Evolutionary conservation across 129 eudicot species (phyloP).

Genomic region (Chrysanthemum lavandulifolium): DNA sequence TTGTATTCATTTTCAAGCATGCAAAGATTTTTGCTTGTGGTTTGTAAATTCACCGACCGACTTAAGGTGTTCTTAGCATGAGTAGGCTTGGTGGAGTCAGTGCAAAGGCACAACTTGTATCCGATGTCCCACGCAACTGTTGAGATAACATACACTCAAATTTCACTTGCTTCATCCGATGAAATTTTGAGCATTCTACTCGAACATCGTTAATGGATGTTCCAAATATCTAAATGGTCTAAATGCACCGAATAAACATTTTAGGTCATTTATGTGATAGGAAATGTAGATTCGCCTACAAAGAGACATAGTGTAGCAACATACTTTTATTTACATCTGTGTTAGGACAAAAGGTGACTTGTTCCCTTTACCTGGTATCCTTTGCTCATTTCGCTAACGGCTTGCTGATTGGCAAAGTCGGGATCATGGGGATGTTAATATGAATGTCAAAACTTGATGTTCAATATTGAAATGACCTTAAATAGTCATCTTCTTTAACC

Average conservation of each 20-base stretch:
- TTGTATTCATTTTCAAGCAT: background rate
- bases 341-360: too few species aligned
- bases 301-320: background rate
- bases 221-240: background rate
- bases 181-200: background rate
- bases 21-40: background rate
- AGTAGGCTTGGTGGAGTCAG: slow-evolving; percentile 98
- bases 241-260: background rate
- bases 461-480: background rate
- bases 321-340: too few species aligned
- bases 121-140: slow-evolving; percentile 73
- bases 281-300: background rate
- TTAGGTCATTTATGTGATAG: background rate
- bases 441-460: background rate
- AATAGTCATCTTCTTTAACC: background rate
- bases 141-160: slow-evolving; percentile 46
- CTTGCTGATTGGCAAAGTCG: background rate
- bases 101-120: slow-evolving; percentile 90
- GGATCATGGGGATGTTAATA: background rate
- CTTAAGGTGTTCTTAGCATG: slow-evolving; percentile 85
- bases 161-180: background rate
- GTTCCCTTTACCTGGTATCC: too few species aligned
- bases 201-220: background rate
- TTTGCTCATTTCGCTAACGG: background rate
- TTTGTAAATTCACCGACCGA: slow-evolving; percentile 11